Base-by-base conservation (phyloP, 495 filamentous ascomycete species). In the Pyronema domesticum region DNA sequence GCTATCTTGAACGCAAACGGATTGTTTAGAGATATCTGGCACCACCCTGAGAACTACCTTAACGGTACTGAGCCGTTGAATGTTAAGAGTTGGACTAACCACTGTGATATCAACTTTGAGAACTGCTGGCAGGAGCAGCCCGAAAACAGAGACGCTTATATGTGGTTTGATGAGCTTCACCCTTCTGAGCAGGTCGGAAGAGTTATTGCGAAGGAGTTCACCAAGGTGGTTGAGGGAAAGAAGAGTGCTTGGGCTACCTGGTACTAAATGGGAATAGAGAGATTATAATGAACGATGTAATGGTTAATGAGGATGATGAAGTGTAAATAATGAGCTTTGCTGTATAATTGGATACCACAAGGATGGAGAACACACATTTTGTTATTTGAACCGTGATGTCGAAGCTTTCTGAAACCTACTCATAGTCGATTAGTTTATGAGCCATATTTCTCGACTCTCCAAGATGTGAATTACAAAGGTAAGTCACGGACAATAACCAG, bases 101-200 rank as follows among this genome's bases (percentile, higher is more conserved):
- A 77, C 30, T 86, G 82, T 64, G 40, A 55, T 37, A 55, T 74
- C 34, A 30, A 58, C 55, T 76, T 71, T 71, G 73, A 34, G 39
- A 18, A 7, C 48, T 68, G 70, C 45, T 53, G 48, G 7, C 57
- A 63, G 19, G 67, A 65, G 51, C 58, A 59, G 3, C 46, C 60
- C 17, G 52, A 61, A 9, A 60, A 62, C 23, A 60, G 53, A 19
- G 69, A 73, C 55, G 71, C 64, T 33, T 80, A 70, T 55, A 51
- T 74, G 60, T 74, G 74, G 72, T 75, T 72, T 55, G 81, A 86
- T 67, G 75, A 78, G 62, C 65, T 86, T 62, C 83, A 86, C 67
- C 79, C 81, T 13, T 76, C 73, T n/a, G 69, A 77, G 62, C 73
- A 76, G 68, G 72, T 76, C 7, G 65, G 71, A 68, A 65, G 70